Evolutionary conservation across 2,329 filamentous ascomycete genomes (phyloP).

Genomic region (Raffaelea ambrosiae): DNA sequence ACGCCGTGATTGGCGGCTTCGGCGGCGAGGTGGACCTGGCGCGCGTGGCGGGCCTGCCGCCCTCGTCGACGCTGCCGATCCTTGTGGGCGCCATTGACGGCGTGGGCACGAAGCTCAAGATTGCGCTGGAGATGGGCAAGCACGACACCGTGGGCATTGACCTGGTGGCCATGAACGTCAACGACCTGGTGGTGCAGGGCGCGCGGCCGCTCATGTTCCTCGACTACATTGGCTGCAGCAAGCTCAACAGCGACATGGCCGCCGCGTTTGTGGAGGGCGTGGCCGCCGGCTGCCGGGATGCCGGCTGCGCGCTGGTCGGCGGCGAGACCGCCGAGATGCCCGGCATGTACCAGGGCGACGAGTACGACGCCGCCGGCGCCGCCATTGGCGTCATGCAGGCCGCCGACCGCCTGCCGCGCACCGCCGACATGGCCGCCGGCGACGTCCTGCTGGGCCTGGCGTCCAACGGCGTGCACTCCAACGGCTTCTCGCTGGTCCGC

Average conservation of each 20-base stretch:
- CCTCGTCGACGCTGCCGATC: conserved; percentile 71
- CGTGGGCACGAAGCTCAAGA: conserved; percentile 93
- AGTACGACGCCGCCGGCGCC: conserved; percentile 89
- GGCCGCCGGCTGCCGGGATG: conserved; percentile 73
- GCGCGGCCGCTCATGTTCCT: conserved; percentile 94
- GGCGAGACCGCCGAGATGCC: conserved; percentile 99
- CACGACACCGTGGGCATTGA: conserved; percentile 95
- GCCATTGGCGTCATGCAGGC: conserved; percentile 75
- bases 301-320: conserved; percentile 85
- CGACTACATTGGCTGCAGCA: conserved; percentile 94
- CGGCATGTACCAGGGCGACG: conserved; percentile 78
- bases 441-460: conserved; percentile 80
- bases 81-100: conserved; percentile 94
- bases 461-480: conserved; percentile 86
- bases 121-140: conserved; percentile 81
- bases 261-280: conserved; percentile 87
- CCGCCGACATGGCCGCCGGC: conserved; percentile 65
- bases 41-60: conserved; percentile 58
- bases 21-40: conserved; percentile 78
- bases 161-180: conserved; percentile 98
- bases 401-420: conserved; percentile 65
- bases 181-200: conserved; percentile 92
- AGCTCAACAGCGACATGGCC: conserved; percentile 68
- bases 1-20: conserved; percentile 92
- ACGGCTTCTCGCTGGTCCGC: conserved; percentile 94